These are phyloP conservation scores for Garcia nutans DNA, from an alignment of 345 rosid genomes.

Conservation along the genomic window DNA sequence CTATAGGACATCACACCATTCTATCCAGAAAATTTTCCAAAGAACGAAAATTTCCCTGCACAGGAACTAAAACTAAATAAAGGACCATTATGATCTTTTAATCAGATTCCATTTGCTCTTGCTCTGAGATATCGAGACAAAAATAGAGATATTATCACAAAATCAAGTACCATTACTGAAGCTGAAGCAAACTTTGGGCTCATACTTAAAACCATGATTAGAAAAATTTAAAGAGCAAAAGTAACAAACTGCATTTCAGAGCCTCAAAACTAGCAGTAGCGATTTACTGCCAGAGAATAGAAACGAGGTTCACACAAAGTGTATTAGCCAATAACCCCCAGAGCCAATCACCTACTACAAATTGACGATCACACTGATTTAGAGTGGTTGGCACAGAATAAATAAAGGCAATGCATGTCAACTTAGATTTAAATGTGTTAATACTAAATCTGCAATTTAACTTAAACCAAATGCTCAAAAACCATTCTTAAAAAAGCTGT, in stretches of 20 bases:
- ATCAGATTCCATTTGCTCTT: no score
- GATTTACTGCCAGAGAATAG: neutral
- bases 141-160: no score
- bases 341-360: neutral
- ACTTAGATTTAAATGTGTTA: neutral
- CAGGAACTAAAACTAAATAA: no score
- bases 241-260: neutral
- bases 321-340: neutral
- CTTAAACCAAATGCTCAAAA: conserved; percentile 6
- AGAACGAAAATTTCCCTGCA: no score
- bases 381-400: neutral
- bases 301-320: neutral
- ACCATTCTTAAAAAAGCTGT: neutral
- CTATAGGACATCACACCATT: neutral
- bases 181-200: neutral
- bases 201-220: neutral
- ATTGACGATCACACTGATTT: no score
- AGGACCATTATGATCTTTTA: no score
- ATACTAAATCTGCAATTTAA: neutral
- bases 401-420: neutral
- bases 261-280: neutral
- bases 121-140: no score
- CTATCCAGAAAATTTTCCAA: no score
- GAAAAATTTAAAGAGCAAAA: no score
- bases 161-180: no score